phyloP scores from a whole-genome alignment of 2,329 filamentous ascomycete species.

The Pseudocercospora vitis region DNA sequence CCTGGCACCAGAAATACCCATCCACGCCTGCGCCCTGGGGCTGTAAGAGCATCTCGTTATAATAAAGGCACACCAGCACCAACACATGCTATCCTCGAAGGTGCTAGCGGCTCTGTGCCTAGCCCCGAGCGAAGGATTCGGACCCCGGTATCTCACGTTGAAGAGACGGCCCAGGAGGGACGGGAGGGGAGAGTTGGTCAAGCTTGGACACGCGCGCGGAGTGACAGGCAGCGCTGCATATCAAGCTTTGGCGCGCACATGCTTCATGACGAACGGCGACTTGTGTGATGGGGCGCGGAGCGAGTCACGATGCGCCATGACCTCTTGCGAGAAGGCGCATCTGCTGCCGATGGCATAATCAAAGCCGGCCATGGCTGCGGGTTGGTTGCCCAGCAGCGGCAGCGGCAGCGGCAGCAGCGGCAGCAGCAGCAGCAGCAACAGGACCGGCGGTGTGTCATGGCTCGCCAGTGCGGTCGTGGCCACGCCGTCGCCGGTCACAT shows the following conservation, averaged over 20 bases:
- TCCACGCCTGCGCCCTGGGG: conserved; percentile 27
- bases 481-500: neutral
- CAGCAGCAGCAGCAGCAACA: too few relatives aligned
- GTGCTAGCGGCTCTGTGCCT: conserved; percentile 29
- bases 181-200: conserved; percentile 21
- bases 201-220: conserved; percentile 16
- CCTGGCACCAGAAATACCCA: conserved; percentile 22
- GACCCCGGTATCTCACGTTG: conserved; percentile 23
- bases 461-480: neutral
- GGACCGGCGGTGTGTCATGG: neutral
- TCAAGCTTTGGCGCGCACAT: conserved; percentile 23
- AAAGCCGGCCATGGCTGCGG: neutral
- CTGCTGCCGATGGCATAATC: neutral
- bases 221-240: conserved; percentile 14
- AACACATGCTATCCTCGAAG: conserved; percentile 26
- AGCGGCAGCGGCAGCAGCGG: too few relatives aligned
- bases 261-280: conserved; percentile 13
- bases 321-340: neutral
- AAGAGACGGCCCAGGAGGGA: conserved; percentile 20
- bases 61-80: conserved; percentile 32
- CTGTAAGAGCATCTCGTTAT: conserved; percentile 22
- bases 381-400: too few relatives aligned
- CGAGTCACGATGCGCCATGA: neutral
- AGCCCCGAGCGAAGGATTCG: conserved; percentile 27
- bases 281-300: neutral